Conservation (phyloP, 257 asterid genomes). For the Nicotiana tomentosiformis region DNA sequence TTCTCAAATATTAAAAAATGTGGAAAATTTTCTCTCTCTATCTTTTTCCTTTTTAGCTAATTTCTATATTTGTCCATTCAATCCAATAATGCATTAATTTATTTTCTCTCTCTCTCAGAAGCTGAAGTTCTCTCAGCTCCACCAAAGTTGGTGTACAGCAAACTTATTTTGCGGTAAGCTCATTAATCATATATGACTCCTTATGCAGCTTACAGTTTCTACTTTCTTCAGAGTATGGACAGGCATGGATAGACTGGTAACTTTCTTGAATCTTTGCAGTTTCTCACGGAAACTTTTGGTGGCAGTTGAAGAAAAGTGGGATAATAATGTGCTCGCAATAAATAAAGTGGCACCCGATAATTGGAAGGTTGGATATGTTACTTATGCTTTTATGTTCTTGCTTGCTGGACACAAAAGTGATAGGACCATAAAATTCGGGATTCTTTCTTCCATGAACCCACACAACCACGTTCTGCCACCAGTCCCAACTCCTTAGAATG, state of each 20-base stretch:
- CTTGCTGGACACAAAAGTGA: not conserved
- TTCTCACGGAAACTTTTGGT: conserved; percentile 79
- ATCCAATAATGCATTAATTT: not conserved
- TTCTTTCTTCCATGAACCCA: not conserved
- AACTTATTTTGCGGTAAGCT: conserved; percentile 72
- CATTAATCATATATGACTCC: not conserved
- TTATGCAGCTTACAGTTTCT: conserved; percentile 8
- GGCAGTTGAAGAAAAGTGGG: conserved; percentile 88
- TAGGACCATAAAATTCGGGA: not conserved
- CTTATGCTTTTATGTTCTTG: not conserved
- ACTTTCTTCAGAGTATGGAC: not conserved
- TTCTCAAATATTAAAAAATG: not conserved
- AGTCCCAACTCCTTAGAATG: not conserved
- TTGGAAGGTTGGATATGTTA: conserved; percentile 70
- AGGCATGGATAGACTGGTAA: conserved; percentile 11
- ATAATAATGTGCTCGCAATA: conserved; percentile 59
- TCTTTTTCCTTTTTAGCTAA: not conserved
- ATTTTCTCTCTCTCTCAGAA: conserved; percentile 36
- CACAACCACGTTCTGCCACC: not conserved
- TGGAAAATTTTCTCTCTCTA: not conserved
- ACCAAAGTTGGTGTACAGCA: conserved; percentile 94
- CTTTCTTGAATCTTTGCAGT: conserved; percentile 38
- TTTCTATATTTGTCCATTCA: not conserved
- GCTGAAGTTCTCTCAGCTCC: conserved; percentile 93
- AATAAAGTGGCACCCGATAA: conserved; percentile 65